phyloP scores from a whole-genome alignment of 257 asterid genomes.

The Penstemon newberryi region DNA sequence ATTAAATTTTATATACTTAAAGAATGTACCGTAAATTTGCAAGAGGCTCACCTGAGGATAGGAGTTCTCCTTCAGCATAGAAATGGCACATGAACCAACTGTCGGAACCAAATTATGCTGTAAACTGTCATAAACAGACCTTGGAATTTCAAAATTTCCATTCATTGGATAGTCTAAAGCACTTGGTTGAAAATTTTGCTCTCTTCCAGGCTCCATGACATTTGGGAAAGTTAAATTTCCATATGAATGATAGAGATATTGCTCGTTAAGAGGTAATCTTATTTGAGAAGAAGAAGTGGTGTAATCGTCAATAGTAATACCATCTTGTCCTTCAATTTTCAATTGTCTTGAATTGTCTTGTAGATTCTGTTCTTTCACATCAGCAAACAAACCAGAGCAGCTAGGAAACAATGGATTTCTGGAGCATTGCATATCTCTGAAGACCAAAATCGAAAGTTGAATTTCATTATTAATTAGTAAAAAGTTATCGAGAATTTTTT shows the following conservation, averaged over 20 bases:
- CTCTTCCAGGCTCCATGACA: conserved; percentile 49
- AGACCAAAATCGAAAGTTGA: not conserved
- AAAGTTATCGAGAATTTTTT: not conserved
- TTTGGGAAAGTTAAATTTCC: conserved; percentile 49
- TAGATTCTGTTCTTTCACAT: conserved; percentile 44
- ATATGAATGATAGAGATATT: conserved; percentile 42
- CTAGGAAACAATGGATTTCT: conserved; percentile 47
- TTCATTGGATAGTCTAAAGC: conserved; percentile 51
- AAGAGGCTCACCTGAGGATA: conserved; percentile 53
- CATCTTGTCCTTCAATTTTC: conserved; percentile 48
- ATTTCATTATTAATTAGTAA: not conserved
- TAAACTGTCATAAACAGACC: conserved; percentile 46
- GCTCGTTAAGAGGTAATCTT: conserved; percentile 55
- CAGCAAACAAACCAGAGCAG: conserved; percentile 46
- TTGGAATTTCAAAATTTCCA: conserved; percentile 55
- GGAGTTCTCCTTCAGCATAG: conserved; percentile 50
- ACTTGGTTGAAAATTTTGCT: conserved; percentile 43
- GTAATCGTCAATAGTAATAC: conserved; percentile 56
- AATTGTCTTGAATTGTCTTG: conserved; percentile 41
- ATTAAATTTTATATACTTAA: not conserved
- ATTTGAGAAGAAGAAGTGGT: conserved; percentile 47
- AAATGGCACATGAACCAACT: conserved; percentile 41
- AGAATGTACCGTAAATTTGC: not conserved
- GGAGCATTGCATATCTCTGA: conserved; percentile 55
- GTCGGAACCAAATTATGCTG: conserved; percentile 47